Percentiles rank a stretch among this genome's conserved stretches.
Evolutionary conservation across 139 green algal genomes (phyloP).

Genomic region (Chlorella sp.): DNA sequence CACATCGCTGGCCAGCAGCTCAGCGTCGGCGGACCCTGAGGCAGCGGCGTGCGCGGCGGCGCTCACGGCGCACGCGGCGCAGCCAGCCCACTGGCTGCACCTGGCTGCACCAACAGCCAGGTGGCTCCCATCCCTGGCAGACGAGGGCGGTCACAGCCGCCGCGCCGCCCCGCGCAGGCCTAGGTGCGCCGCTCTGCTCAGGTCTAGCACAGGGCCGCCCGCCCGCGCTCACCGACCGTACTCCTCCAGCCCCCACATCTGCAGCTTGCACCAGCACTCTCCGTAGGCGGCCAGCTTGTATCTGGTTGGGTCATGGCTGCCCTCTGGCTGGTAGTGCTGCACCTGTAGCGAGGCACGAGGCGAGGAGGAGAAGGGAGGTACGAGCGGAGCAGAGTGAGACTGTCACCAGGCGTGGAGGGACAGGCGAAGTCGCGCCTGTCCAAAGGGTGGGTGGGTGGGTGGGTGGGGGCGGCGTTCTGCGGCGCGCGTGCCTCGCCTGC

Average conservation of each 20-base stretch:
- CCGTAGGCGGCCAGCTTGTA: conserved; percentile 21
- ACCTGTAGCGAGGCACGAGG: not conserved
- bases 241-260: conserved; percentile 13
- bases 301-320: not conserved
- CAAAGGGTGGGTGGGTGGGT: too few relatives aligned
- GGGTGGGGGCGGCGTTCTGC: too few relatives aligned
- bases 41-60: too few relatives aligned
- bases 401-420: not conserved
- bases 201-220: not conserved
- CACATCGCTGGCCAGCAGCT: not conserved
- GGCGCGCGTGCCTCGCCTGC: not conserved
- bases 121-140: too few relatives aligned
- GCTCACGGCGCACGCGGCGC: too few relatives aligned
- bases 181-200: too few relatives aligned
- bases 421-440: not conserved
- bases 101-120: too few relatives aligned
- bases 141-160: too few relatives aligned
- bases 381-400: not conserved
- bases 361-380: not conserved
- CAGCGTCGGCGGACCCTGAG: not conserved
- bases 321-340: too few relatives aligned
- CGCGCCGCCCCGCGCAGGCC: too few relatives aligned
- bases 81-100: too few relatives aligned
- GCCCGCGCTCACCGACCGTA: not conserved
- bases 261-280: conserved; percentile 29